Evolutionary conservation across 1,139 yeast species (phyloP), one percentile per base, ranked within the genome.

Genomic region (Suhomyces bokatorum): DNA sequence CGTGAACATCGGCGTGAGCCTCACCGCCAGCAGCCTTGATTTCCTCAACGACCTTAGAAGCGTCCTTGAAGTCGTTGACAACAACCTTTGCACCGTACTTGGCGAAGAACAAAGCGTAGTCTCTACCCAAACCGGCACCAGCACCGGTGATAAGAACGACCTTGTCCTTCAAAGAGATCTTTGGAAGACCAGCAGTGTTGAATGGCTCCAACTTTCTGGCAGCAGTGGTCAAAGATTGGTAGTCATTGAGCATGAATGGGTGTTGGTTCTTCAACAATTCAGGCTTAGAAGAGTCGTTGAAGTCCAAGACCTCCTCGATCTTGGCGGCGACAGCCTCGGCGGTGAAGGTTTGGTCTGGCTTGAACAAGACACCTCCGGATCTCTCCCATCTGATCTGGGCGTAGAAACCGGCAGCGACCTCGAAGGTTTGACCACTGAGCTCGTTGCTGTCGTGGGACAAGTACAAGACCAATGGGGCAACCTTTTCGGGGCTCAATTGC

Each of bases 371-470:
- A 56, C 98, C 98, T 29, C 88, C 80, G 35, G 95, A 82, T 63
- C 98, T 81, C 71, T 93, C 95, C 97, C 98, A 93, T 62, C 97
- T 81, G 51, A 91, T 83, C 70, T 90, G 96, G 37, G 91, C 90
- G 65, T 77, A 89, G 64, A 85, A 87, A 2, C 98, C 98, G 40
- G 97, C 98, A 36, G 97, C 98, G 54, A 88, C 86, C 70, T 93
- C 98, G 66, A 80, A 91, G 44, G 85, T 83, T 46, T 90, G 83
- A 56, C 95, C 91, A 40, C 83, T 78, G 40, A 70, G 53, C 48
- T 77, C 77, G 41, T 81, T 77, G 42, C 73, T 65, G 43, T 85
- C 89, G 60, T 87, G 93, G 6, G 90, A 73, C 59, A 93, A 75
- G 66, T 80, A 88, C 42, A 89, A 80, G 12, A 91, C 97, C 54